These are phyloP conservation scores for Emmonsiellopsis sp. DNA, from an alignment of 2,329 filamentous ascomycete species.

Conservation along the genomic window DNA sequence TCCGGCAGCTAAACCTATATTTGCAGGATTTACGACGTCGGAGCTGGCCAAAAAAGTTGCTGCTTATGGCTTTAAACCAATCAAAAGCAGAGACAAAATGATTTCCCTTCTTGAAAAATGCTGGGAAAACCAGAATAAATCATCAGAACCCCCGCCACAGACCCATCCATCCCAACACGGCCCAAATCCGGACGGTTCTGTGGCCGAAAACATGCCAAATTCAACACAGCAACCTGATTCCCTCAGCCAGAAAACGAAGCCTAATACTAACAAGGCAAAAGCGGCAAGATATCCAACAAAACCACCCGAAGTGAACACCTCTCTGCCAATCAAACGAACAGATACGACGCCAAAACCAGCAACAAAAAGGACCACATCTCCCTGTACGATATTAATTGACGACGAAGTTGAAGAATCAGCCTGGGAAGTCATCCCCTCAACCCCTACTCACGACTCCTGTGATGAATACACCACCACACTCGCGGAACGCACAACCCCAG, in stretches of 20 bases:
- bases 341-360: neutral
- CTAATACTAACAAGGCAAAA: too few relatives aligned
- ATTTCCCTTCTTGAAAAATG: slow-evolving; percentile 61
- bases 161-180: too few relatives aligned
- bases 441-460: neutral
- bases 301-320: too few relatives aligned
- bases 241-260: too few relatives aligned
- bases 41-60: slow-evolving; percentile 55
- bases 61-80: slow-evolving; percentile 62
- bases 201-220: too few relatives aligned
- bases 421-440: neutral
- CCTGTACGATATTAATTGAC: neutral
- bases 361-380: neutral
- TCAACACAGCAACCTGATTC: too few relatives aligned
- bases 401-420: neutral
- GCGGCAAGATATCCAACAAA: too few relatives aligned
- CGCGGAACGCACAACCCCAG: neutral
- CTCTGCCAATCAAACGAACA: too few relatives aligned
- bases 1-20: slow-evolving; percentile 43
- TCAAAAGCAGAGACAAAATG: slow-evolving; percentile 61
- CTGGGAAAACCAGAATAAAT: slow-evolving; percentile 52
- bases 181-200: neutral
- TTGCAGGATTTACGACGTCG: slow-evolving; percentile 51
- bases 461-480: neutral
- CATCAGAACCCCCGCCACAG: slow-evolving; percentile 4